These are phyloP conservation scores for Candida albicans DNA, from an alignment of 1,139 yeast genomes.

Conservation along the genomic window DNA sequence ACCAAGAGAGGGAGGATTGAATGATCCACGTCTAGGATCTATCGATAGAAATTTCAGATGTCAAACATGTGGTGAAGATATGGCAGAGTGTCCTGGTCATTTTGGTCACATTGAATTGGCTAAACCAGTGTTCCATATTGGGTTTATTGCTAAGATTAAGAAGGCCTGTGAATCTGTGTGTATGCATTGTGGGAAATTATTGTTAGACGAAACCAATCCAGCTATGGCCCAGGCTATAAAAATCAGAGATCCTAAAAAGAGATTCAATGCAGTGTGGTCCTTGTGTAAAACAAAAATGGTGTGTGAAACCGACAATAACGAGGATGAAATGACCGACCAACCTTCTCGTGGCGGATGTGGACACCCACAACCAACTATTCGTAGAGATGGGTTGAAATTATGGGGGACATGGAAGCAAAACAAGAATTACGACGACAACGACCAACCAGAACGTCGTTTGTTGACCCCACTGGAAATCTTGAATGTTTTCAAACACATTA, in stretches of 20 bases:
- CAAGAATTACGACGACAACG: slow-evolving; percentile 73
- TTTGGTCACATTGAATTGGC: slow-evolving; percentile 98
- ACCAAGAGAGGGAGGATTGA: slow-evolving; percentile 95
- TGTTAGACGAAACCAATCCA: slow-evolving; percentile 83
- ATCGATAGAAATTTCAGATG: slow-evolving; percentile 96
- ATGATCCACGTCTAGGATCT: slow-evolving; percentile 95
- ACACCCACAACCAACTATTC: slow-evolving; percentile 90
- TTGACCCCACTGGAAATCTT: slow-evolving; percentile 86
- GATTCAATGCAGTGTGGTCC: slow-evolving; percentile 96
- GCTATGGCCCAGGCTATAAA: slow-evolving; percentile 86
- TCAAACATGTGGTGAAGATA: slow-evolving; percentile 98
- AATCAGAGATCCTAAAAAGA: slow-evolving; percentile 90
- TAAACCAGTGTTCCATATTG: slow-evolving; percentile 97
- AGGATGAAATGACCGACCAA: slow-evolving; percentile 54
- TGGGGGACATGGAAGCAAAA: slow-evolving; percentile 98
- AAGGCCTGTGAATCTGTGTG: slow-evolving; percentile 96
- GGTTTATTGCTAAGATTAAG: slow-evolving; percentile 88
- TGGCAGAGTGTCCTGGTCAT: slow-evolving; percentile 99
- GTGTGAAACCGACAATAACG: slow-evolving; percentile 87
- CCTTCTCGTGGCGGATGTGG: slow-evolving; percentile 95
- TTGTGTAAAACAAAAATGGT: slow-evolving; percentile 89
- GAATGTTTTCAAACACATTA: slow-evolving; percentile 89
- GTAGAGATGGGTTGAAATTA: slow-evolving; percentile 92
- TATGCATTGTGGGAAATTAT: slow-evolving; percentile 95
- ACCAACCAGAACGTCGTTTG: slow-evolving; percentile 90